A percentile compares a stretch with the other conserved stretches of the same genome.
phyloP scores from a whole-genome alignment of 164 flowering plant species.

The Vitis cinerea region DNA sequence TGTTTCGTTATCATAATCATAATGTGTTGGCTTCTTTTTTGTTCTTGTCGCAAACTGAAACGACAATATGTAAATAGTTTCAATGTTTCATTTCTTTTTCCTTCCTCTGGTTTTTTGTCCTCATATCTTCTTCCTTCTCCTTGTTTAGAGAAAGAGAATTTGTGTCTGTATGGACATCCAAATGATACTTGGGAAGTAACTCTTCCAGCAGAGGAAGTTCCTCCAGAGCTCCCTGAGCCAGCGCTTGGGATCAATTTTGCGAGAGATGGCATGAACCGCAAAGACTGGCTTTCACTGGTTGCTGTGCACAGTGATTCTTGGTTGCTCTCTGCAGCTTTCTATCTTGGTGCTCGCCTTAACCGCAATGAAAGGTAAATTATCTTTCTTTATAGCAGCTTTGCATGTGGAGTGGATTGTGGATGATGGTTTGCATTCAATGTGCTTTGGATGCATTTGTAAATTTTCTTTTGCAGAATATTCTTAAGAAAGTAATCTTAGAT shows the following conservation, averaged over 20 bases:
- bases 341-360: slow-evolving; percentile 80
- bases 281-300: slow-evolving; percentile 86
- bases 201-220: slow-evolving; percentile 93
- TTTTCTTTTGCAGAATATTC: not conserved
- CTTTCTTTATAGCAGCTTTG: slow-evolving; percentile 1
- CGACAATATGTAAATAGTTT: too few species aligned
- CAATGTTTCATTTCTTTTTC: not conserved
- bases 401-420: not conserved
- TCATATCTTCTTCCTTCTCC: not conserved
- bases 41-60: too few species aligned
- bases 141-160: slow-evolving; percentile 74
- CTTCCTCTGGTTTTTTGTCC: not conserved
- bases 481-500: not conserved
- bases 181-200: slow-evolving; percentile 84
- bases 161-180: slow-evolving; percentile 87
- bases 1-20: too few species aligned
- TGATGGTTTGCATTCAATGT: not conserved
- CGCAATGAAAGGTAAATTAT: slow-evolving; percentile 74
- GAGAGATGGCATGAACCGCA: slow-evolving; percentile 92
- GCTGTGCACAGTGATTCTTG: slow-evolving; percentile 95
- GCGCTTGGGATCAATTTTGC: slow-evolving; percentile 94
- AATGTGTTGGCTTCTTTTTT: too few species aligned
- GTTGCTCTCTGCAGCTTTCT: slow-evolving; percentile 92
- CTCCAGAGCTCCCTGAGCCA: slow-evolving; percentile 96
- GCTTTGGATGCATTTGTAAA: not conserved